Evolutionary conservation across 2,329 filamentous ascomycete genomes (phyloP).

Genomic region (Fusarium sp.): DNA sequence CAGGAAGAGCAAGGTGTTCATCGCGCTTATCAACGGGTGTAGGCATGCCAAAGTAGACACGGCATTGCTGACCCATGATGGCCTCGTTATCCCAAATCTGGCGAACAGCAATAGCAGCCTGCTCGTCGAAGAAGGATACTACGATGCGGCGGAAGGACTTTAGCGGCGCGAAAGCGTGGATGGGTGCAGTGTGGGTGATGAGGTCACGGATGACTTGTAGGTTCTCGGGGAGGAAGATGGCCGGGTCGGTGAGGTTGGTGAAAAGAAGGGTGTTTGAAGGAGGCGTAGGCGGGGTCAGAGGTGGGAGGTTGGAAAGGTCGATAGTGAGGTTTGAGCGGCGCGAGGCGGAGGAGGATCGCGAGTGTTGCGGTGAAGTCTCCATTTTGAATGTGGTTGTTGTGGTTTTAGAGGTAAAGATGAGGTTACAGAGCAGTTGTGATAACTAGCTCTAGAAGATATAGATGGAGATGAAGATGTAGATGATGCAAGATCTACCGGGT

Average conservation of each 20-base stretch:
- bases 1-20: slow-evolving; percentile 73
- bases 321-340: slow-evolving; percentile 70
- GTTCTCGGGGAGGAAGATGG: slow-evolving; percentile 81
- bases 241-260: slow-evolving; percentile 79
- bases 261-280: slow-evolving; percentile 88
- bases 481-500: slow-evolving; percentile 12
- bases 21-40: slow-evolving; percentile 68
- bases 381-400: slow-evolving; percentile 45
- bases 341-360: slow-evolving; percentile 60
- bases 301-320: slow-evolving; percentile 79
- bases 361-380: slow-evolving; percentile 54
- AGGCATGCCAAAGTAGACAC: slow-evolving; percentile 76
- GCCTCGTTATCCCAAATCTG: slow-evolving; percentile 79
- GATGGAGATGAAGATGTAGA: slow-evolving; percentile 7
- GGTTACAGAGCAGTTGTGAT: slow-evolving; percentile 11
- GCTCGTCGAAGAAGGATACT: slow-evolving; percentile 79
- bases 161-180: slow-evolving; percentile 83
- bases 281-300: slow-evolving; percentile 76
- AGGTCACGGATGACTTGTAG: slow-evolving; percentile 79
- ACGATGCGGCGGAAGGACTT: slow-evolving; percentile 87
- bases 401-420: slow-evolving; percentile 13
- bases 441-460: slow-evolving; percentile 9
- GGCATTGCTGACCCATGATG: slow-evolving; percentile 76
- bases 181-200: slow-evolving; percentile 75
- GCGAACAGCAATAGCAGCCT: slow-evolving; percentile 78